A percentile compares a stretch with the other conserved stretches of the same genome.
These are phyloP conservation scores for Arthrobotrys conoides DNA, from an alignment of 2,329 filamentous ascomycete genomes.

Conservation along the genomic window DNA sequence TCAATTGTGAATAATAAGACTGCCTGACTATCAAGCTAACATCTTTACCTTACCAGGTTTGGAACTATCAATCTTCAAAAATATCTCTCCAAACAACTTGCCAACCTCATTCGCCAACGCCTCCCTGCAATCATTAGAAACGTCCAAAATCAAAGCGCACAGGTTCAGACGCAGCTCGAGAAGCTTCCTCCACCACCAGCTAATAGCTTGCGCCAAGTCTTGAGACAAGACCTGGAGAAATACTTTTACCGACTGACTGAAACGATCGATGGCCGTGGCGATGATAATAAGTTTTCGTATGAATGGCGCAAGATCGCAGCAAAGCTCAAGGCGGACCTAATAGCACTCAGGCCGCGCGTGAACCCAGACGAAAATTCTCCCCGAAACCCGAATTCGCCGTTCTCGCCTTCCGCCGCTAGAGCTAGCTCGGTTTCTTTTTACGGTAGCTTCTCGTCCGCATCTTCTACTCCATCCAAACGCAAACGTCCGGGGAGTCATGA, in stretches of 20 bases:
- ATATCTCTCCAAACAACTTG: conserved; percentile 53
- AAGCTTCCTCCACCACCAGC: conserved; percentile 62
- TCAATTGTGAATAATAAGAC: conserved; percentile 27
- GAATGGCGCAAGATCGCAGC: conserved; percentile 60
- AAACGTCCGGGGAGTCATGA: conserved; percentile 46
- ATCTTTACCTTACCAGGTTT: conserved; percentile 9
- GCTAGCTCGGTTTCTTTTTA: conserved; percentile 14
- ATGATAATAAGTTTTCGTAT: conserved; percentile 63
- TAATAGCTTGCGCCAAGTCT: conserved; percentile 62
- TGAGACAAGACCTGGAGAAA: conserved; percentile 60
- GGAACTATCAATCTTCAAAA: conserved; percentile 52
- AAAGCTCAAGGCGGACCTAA: conserved; percentile 56
- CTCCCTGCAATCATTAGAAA: conserved; percentile 62
- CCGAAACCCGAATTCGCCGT: conserved; percentile 30
- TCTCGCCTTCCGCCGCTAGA: conserved; percentile 21
- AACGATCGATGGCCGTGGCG: conserved; percentile 59
- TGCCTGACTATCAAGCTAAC: not conserved
- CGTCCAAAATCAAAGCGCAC: conserved; percentile 60
- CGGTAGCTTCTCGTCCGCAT: conserved; percentile 37
- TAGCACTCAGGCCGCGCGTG: conserved; percentile 60
- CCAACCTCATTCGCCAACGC: conserved; percentile 50
- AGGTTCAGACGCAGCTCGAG: conserved; percentile 61
- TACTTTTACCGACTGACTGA: conserved; percentile 60
- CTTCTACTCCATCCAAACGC: conserved; percentile 35
- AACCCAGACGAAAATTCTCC: conserved; percentile 46